Percentiles rank a stretch among this genome's conserved stretches.
These are phyloP conservation scores for Fusarium neocosmosporiellum DNA, from an alignment of 2,329 filamentous ascomycete species.

Conservation along the genomic window DNA sequence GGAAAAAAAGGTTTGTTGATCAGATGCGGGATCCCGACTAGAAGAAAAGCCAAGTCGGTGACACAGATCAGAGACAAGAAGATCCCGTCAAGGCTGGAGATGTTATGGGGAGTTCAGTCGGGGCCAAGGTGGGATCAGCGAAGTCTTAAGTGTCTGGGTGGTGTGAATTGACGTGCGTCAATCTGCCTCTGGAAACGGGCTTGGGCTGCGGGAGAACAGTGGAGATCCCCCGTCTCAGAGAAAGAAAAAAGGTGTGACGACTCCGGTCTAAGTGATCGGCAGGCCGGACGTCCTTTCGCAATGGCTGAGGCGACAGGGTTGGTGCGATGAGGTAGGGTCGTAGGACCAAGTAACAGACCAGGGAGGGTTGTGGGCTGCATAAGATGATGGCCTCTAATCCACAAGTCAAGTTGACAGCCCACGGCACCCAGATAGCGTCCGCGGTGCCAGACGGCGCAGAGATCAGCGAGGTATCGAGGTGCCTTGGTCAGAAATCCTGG, in stretches of 20 bases:
- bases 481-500: slow-evolving; percentile 33
- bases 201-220: slow-evolving; percentile 53
- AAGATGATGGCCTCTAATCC: slow-evolving; percentile 46
- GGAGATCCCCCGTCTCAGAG: slow-evolving; percentile 49
- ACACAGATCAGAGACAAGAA: slow-evolving; percentile 55
- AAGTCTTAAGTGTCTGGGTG: slow-evolving; percentile 66
- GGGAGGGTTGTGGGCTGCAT: slow-evolving; percentile 51
- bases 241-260: slow-evolving; percentile 60
- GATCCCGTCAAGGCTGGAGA: slow-evolving; percentile 48
- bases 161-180: slow-evolving; percentile 55
- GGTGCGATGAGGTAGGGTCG: slow-evolving; percentile 54
- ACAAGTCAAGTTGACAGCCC: slow-evolving; percentile 45
- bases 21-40: slow-evolving; percentile 62
- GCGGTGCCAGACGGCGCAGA: slow-evolving; percentile 39
- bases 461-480: slow-evolving; percentile 40
- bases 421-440: slow-evolving; percentile 45
- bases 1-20: slow-evolving; percentile 58
- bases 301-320: slow-evolving; percentile 60
- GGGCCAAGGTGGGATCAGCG: slow-evolving; percentile 65
- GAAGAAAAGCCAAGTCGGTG: slow-evolving; percentile 59
- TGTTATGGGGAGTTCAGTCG: slow-evolving; percentile 48
- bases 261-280: slow-evolving; percentile 66
- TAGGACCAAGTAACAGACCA: slow-evolving; percentile 49
- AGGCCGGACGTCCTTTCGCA: slow-evolving; percentile 61
- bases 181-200: slow-evolving; percentile 51